These are phyloP conservation scores for Crithidia expoeki DNA, from an alignment of 208 protist genomes.

Conservation along the genomic window DNA sequence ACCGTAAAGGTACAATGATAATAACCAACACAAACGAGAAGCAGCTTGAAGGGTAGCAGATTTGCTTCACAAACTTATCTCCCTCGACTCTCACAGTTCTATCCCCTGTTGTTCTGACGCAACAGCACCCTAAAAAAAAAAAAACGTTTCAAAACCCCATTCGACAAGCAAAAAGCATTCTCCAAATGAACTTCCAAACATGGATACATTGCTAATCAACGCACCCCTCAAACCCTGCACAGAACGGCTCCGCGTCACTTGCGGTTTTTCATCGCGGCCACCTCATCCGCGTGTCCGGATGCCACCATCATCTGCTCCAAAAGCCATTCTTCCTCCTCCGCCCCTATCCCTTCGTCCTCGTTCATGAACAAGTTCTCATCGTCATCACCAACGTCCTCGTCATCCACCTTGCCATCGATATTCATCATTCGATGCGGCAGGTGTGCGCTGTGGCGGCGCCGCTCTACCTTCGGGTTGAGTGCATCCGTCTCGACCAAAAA, in stretches of 20 bases:
- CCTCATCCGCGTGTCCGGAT: not conserved
- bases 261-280: not conserved
- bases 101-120: too few relatives aligned
- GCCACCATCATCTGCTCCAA: conserved; percentile 80
- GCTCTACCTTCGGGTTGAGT: conserved; percentile 11
- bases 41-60: too few relatives aligned
- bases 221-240: too few relatives aligned
- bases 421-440: not conserved
- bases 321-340: conserved; percentile 85
- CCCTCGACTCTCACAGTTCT: too few relatives aligned
- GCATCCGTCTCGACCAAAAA: conserved; percentile 37
- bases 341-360: conserved; percentile 61
- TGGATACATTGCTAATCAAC: too few relatives aligned
- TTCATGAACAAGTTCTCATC: conserved; percentile 55
- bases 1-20: too few relatives aligned
- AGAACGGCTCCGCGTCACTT: too few relatives aligned
- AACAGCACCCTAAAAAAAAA: too few relatives aligned
- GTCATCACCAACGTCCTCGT: conserved; percentile 17
- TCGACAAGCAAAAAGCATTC: too few relatives aligned
- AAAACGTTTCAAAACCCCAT: too few relatives aligned
- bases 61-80: too few relatives aligned
- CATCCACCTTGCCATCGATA: not conserved
- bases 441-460: not conserved
- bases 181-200: too few relatives aligned
- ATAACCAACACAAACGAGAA: not conserved